These are phyloP conservation scores for Trichoderma virens DNA, from an alignment of 495 filamentous ascomycete genomes.

Conservation along the genomic window DNA sequence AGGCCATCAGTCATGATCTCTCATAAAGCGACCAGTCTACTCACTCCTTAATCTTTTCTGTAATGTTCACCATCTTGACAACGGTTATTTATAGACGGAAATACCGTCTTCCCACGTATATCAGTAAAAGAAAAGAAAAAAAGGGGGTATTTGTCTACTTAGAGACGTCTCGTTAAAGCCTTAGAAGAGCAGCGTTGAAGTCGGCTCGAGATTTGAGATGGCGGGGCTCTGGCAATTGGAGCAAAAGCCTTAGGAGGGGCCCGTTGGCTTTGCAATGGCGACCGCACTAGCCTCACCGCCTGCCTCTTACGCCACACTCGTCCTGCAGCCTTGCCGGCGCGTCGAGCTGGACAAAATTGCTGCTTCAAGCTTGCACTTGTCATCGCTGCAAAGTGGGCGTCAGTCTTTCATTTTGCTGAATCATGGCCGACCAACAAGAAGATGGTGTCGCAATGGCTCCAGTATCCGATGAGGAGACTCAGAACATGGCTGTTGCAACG, in stretches of 20 bases:
- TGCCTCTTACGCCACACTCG: background rate
- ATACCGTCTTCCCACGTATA: constrained; percentile 12
- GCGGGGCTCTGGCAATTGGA: background rate
- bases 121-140: constrained; percentile 14
- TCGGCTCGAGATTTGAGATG: constrained; percentile 2
- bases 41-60: constrained; percentile 98
- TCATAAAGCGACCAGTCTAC: constrained; percentile 18
- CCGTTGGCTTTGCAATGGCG: background rate
- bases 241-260: background rate
- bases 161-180: background rate
- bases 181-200: background rate
- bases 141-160: background rate
- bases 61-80: constrained; percentile 96
- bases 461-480: constrained; percentile 8
- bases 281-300: background rate
- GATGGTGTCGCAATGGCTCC: background rate
- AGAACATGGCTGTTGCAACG: constrained; percentile 27
- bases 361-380: background rate
- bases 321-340: background rate
- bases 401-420: background rate
- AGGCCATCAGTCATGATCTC: constrained; percentile 13
- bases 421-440: constrained; percentile 10
- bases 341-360: background rate
- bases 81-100: constrained; percentile 18
- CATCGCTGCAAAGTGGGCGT: too few relatives aligned